phyloP scores from a whole-genome alignment of 73 alveolate genomes.

The Urostyla sp. region DNA sequence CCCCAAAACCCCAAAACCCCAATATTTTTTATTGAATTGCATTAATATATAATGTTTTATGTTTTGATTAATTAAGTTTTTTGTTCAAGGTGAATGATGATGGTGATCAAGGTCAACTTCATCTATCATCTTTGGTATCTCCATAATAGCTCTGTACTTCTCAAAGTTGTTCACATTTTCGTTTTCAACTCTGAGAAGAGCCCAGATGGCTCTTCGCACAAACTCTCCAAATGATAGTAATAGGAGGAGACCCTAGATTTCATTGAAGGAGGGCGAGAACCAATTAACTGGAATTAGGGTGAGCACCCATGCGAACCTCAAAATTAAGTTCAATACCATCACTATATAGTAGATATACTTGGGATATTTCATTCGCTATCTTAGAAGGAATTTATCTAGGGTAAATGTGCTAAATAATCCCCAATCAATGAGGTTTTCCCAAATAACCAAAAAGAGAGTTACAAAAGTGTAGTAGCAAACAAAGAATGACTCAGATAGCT shows the following conservation, averaged over 20 bases:
- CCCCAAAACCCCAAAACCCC: too few relatives aligned
- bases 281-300: conserved; percentile 66
- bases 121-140: conserved; percentile 80
- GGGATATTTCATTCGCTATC: conserved; percentile 82
- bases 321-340: conserved; percentile 71
- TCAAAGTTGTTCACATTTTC: conserved; percentile 81
- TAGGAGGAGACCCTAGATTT: conserved; percentile 68
- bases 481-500: background rate
- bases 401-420: conserved; percentile 70
- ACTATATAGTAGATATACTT: conserved; percentile 75
- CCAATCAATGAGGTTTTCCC: conserved; percentile 92
- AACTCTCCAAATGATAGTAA: conserved; percentile 75
- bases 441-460: conserved; percentile 57
- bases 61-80: too few relatives aligned
- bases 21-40: too few relatives aligned
- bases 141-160: conserved; percentile 77
- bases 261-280: conserved; percentile 23
- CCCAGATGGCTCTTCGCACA: conserved; percentile 85
- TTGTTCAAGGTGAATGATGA: too few relatives aligned
- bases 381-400: conserved; percentile 67
- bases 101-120: too few relatives aligned
- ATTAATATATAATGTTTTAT: too few relatives aligned
- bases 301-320: conserved; percentile 85
- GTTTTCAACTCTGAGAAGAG: conserved; percentile 84
- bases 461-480: conserved; percentile 1